Conservation (phyloP, 106 monocot genomes). For the Dendrobium catenatum region DNA sequence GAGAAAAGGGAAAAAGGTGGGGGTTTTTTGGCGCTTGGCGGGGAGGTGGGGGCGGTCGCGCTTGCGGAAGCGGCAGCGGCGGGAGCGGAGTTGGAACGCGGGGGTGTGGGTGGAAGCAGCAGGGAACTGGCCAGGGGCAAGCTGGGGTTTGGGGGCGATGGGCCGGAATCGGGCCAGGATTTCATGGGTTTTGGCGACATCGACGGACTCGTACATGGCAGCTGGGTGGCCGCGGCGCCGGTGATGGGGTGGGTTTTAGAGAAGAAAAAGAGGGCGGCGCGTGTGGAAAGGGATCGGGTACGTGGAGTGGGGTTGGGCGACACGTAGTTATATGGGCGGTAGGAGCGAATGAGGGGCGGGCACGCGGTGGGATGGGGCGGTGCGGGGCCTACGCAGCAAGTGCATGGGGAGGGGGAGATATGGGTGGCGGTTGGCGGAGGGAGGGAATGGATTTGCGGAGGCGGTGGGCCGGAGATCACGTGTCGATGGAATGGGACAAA, state of each 20-base stretch:
- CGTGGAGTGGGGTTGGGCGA: constrained; percentile 38
- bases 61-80: constrained; percentile 11
- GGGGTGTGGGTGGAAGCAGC: constrained; percentile 8
- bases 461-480: not conserved
- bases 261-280: constrained; percentile 28
- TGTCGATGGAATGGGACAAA: not conserved
- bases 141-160: constrained; percentile 74
- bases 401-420: not conserved
- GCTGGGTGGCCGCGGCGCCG: not conserved
- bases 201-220: constrained; percentile 42
- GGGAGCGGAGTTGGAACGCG: constrained; percentile 28
- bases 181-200: constrained; percentile 73
- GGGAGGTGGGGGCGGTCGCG: not conserved
- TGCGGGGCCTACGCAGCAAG: too few relatives aligned
- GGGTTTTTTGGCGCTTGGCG: constrained; percentile 4
- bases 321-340: constrained; percentile 11
- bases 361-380: not conserved
- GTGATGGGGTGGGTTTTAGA: not conserved
- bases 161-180: constrained; percentile 82
- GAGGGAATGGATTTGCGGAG: not conserved
- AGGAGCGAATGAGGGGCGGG: not conserved
- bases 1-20: constrained; percentile 27
- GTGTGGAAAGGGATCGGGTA: constrained; percentile 37
- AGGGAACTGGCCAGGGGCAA: constrained; percentile 5
- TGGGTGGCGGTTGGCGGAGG: not conserved